Evolutionary conservation across 129 eudicot species (phyloP).

Genomic region (Artemisia tridentata): DNA sequence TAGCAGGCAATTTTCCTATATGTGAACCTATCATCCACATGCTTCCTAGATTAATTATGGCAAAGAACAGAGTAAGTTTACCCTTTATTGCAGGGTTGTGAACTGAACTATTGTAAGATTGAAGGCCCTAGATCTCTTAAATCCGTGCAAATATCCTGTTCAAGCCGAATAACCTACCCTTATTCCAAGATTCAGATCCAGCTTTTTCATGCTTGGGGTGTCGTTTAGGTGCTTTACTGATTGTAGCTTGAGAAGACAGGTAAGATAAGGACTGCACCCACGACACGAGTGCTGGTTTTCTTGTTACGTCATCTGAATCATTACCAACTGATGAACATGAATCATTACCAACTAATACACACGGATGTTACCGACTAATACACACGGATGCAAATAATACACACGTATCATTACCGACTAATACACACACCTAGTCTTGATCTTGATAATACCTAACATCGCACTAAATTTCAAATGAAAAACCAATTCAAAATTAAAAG

Average conservation of each 20-base stretch:
- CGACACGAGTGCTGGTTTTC: constrained; percentile 79
- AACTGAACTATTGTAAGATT: background rate
- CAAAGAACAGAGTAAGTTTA: background rate
- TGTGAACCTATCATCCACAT: constrained; percentile 4
- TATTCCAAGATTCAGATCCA: constrained; percentile 33
- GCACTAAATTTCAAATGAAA: too few species aligned
- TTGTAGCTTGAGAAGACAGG: constrained; percentile 59
- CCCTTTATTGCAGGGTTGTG: background rate
- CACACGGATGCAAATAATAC: too few species aligned
- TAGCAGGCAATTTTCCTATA: background rate
- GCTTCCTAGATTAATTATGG: background rate
- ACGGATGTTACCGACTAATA: too few species aligned
- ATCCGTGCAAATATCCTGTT: constrained; percentile 53
- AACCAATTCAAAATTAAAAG: too few species aligned
- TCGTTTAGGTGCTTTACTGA: constrained; percentile 22
- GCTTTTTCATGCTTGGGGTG: constrained; percentile 15
- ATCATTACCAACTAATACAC: too few species aligned
- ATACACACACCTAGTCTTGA: too few species aligned
- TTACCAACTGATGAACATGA: too few species aligned
- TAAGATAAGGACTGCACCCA: constrained; percentile 95
- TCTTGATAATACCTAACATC: too few species aligned
- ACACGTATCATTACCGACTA: too few species aligned
- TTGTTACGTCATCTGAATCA: constrained; percentile 91
- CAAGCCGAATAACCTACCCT: constrained; percentile 39
- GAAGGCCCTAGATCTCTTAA: constrained; percentile 15